Percentiles rank a stretch among this genome's conserved stretches.
These are phyloP conservation scores for Beta lomatogona DNA, from an alignment of 179 eudicot genomes.

Conservation along the genomic window DNA sequence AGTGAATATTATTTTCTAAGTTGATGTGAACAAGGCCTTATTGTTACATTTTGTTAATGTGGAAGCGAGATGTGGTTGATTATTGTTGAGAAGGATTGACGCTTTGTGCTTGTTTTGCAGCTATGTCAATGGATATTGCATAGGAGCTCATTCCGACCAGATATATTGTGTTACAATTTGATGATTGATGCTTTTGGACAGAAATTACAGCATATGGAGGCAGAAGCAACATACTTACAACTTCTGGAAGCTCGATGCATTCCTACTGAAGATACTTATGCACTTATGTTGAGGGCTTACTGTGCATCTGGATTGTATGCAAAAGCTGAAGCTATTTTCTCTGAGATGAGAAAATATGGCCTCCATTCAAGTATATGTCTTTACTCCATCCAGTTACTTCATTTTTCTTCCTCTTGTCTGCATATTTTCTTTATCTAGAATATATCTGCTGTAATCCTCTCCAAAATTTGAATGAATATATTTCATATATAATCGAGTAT, in stretches of 20 bases:
- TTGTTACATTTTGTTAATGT: too few species aligned
- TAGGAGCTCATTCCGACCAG: slow-evolving; percentile 68
- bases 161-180: slow-evolving; percentile 73
- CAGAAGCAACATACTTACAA: slow-evolving; percentile 58
- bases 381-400: background rate
- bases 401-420: background rate
- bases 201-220: slow-evolving; percentile 50
- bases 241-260: slow-evolving; percentile 74
- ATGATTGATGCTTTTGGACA: slow-evolving; percentile 87
- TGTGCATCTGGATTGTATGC: slow-evolving; percentile 60
- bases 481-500: background rate
- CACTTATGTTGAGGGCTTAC: slow-evolving; percentile 74
- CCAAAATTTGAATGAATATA: background rate
- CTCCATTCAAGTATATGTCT: slow-evolving; percentile 60
- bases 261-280: slow-evolving; percentile 87
- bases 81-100: background rate
- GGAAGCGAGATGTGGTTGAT: too few species aligned
- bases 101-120: slow-evolving; percentile 34
- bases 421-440: background rate
- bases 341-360: slow-evolving; percentile 64
- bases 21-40: too few species aligned
- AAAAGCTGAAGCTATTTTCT: slow-evolving; percentile 75
- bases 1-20: too few species aligned
- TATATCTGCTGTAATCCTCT: background rate
- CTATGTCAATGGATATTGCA: slow-evolving; percentile 75